A percentile compares a stretch with the other conserved stretches of the same genome.
Evolutionary conservation across 164 flowering plant genomes (phyloP).

Genomic region (Tinospora cordifolia): DNA sequence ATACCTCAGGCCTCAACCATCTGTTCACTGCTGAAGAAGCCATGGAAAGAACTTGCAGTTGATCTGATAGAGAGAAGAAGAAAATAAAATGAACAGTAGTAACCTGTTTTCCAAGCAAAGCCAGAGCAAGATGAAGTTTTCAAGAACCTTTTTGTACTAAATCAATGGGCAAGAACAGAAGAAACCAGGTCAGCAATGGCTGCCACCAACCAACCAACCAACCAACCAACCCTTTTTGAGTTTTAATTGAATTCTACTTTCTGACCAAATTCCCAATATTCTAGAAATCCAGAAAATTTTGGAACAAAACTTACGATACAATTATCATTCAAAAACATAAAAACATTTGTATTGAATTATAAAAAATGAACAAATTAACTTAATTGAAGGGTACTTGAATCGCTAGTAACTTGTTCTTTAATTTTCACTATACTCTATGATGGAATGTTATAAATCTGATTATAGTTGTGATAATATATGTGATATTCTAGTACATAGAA

Average conservation of each 20-base stretch:
- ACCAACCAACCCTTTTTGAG: not conserved
- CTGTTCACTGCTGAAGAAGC: constrained; percentile 14
- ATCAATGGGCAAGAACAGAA: not conserved
- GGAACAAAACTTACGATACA: not conserved
- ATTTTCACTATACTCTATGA: no score
- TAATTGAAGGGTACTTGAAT: not conserved
- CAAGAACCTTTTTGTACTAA: not conserved
- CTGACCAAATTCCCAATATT: not conserved
- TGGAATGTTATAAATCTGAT: no score
- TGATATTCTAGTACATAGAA: no score
- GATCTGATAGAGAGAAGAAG: constrained; percentile 6
- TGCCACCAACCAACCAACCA: not conserved
- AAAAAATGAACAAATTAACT: not conserved
- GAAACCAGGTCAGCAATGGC: not conserved
- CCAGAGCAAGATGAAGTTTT: not conserved
- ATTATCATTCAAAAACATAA: not conserved
- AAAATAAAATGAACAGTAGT: not conserved
- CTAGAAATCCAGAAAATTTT: not conserved
- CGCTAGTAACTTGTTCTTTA: not conserved
- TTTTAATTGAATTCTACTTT: not conserved
- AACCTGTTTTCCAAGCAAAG: not conserved
- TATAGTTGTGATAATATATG: no score
- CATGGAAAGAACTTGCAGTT: constrained; percentile 4
- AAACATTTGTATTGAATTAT: not conserved
- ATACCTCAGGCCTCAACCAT: constrained; percentile 30